A percentile compares a stretch with the other conserved stretches of the same genome.
These are phyloP conservation scores for Melampsora occidentalis DNA, from an alignment of 1,284 basidiomycete genomes.

Conservation along the genomic window DNA sequence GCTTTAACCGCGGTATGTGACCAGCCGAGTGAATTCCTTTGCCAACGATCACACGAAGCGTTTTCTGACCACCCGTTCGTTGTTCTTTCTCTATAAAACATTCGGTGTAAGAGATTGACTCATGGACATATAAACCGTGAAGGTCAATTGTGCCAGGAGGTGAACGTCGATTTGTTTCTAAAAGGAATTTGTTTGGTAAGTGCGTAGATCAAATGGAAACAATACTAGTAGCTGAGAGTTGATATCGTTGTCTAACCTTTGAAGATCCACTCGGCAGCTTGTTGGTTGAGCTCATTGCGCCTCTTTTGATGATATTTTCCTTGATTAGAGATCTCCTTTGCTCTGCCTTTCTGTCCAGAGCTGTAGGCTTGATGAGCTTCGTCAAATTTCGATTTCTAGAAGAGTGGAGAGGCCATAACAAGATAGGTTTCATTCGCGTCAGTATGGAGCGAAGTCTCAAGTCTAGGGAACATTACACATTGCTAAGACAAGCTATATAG, in stretches of 20 bases:
- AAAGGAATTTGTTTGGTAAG: neutral
- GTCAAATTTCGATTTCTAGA: constrained; percentile 51
- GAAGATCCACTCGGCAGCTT: constrained; percentile 89
- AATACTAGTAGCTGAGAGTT: neutral
- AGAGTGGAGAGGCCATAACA: constrained; percentile 61
- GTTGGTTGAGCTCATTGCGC: constrained; percentile 76
- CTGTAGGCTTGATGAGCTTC: constrained; percentile 58
- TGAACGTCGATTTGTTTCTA: constrained; percentile 80
- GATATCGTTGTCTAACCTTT: constrained; percentile 42
- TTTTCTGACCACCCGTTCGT: constrained; percentile 62
- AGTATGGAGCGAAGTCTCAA: constrained; percentile 50
- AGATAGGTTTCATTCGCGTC: constrained; percentile 57
- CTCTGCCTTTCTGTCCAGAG: constrained; percentile 69
- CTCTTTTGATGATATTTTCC: constrained; percentile 76
- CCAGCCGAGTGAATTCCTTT: constrained; percentile 82
- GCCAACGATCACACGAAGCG: constrained; percentile 56
- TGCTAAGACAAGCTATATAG: constrained; percentile 45
- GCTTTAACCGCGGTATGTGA: constrained; percentile 82
- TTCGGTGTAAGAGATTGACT: constrained; percentile 56
- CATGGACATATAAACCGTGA: constrained; percentile 78
- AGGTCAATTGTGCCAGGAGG: constrained; percentile 75
- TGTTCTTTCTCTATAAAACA: constrained; percentile 6
- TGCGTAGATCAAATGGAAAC: neutral
- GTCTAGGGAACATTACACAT: constrained; percentile 52
- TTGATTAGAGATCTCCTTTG: constrained; percentile 77